Evolutionary conservation across 192 early-diverging fungal genomes (phyloP), one percentile per base, ranked within the genome.

Genomic region (Entomortierella lignicola): DNA sequence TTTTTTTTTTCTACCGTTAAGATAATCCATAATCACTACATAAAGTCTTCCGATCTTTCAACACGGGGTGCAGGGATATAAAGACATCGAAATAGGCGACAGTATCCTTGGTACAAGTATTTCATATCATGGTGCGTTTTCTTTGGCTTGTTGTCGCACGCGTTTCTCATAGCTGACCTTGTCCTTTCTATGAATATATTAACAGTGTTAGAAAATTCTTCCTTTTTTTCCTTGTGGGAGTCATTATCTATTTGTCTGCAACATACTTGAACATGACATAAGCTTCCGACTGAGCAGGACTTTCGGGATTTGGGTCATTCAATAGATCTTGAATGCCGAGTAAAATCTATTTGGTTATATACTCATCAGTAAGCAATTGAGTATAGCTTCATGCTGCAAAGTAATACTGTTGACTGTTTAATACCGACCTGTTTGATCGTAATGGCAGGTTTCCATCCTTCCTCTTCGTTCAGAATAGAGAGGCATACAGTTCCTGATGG

Each of bases 401-500:
- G n/a, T n/a, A n/a, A n/a, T n/a, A n/a, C n/a, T n/a, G n/a, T n/a
- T n/a, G n/a, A n/a, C n/a, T n/a, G n/a, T n/a, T n/a, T n/a, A n/a
- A 18, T 23, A 59, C 63, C 44, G 63, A 89, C 88, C 83, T 99
- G 97, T 63, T 99, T 99, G 58, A 99, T 85, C 7, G 95, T 98
- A 63, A 99, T 97, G 21, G 94, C 92, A 27, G 95, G 95, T 77
- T 96, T 96, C 95, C 95, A 97, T 37, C 85, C 97, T 65, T 99
- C 91, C 20, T 98, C 96, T 52, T 95, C 96, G 66, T 98, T 96
- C 57, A 99, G 81, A 69, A 99, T 99, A 1, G 96, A 97, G 50
- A 99, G 84, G 63, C 98, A 99, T 23, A 99, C 96, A 3, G 96
- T 98, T 62, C 98, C 98, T 4, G 95, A 96, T 21, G 98, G 98